Conservation (phyloP, 768 basidiomycete species). For the Suillus brevipes region DNA sequence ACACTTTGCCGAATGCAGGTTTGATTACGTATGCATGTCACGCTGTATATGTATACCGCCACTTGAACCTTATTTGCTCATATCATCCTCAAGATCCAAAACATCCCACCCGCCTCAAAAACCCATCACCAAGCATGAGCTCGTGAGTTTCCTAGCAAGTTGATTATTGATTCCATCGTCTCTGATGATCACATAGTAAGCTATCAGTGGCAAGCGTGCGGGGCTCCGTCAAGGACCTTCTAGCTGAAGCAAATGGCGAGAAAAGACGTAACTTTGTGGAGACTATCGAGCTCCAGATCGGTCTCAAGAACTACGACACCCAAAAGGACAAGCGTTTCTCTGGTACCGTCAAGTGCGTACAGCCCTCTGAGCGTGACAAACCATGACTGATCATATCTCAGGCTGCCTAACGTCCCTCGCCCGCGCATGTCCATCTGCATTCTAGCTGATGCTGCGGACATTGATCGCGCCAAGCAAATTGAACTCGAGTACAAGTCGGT, state of each 20-base stretch:
- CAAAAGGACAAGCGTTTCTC: conserved; percentile 99
- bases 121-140: conserved; percentile 31
- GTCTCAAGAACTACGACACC: conserved; percentile 98
- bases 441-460: conserved; percentile 98
- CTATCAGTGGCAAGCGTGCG: conserved; percentile 99
- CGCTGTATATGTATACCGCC: conserved; percentile 36
- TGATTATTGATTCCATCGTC: conserved; percentile 8
- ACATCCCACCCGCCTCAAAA: conserved; percentile 18
- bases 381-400: conserved; percentile 32
- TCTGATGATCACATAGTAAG: conserved; percentile 53
- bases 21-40: conserved; percentile 28
- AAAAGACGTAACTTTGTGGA: conserved; percentile 94
- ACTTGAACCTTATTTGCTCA: conserved; percentile 29
- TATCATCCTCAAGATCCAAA: conserved; percentile 25
- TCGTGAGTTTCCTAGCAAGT: conserved; percentile 1
- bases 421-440: conserved; percentile 99
- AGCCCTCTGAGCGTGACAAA: neutral
- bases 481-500: conserved; percentile 99
- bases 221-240: conserved; percentile 90
- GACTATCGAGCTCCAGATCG: conserved; percentile 95
- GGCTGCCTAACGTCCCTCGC: conserved; percentile 94
- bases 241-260: conserved; percentile 81
- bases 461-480: conserved; percentile 97
- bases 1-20: neutral
- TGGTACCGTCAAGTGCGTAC: conserved; percentile 87